These are phyloP conservation scores for Sporobolomyces pararoseus DNA, from an alignment of 768 basidiomycete genomes.

Conservation along the genomic window DNA sequence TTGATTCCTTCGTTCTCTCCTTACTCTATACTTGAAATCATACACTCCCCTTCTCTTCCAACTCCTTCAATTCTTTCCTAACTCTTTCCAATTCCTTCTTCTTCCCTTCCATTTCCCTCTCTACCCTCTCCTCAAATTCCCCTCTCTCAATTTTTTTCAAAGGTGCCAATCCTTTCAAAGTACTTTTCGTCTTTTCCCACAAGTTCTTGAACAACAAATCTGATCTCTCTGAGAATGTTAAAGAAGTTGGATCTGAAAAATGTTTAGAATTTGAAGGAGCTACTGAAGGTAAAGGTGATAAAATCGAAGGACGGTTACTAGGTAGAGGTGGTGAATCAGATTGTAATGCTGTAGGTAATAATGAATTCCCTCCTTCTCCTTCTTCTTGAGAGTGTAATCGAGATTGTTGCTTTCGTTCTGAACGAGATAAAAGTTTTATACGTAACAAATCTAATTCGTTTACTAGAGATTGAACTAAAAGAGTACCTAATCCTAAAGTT, in stretches of 20 bases:
- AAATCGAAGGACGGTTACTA: not conserved
- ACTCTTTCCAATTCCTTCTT: slow-evolving; percentile 24
- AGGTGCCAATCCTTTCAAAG: not conserved
- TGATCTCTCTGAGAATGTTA: slow-evolving; percentile 37
- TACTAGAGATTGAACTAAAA: slow-evolving; percentile 34
- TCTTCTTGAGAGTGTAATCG: no score
- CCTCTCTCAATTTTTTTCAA: slow-evolving; percentile 28
- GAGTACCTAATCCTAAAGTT: slow-evolving; percentile 39
- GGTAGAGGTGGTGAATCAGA: not conserved
- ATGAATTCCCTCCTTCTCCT: no score
- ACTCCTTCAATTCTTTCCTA: slow-evolving; percentile 14
- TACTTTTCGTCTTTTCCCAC: not conserved
- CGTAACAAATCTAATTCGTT: slow-evolving; percentile 40
- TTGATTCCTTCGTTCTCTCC: no score
- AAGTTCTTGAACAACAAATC: slow-evolving; percentile 12
- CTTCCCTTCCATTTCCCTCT: not conserved
- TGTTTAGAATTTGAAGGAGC: not conserved
- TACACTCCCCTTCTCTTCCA: slow-evolving; percentile 4
- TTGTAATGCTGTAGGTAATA: not conserved
- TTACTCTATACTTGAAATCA: no score
- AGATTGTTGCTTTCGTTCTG: not conserved
- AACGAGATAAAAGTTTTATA: slow-evolving; percentile 23
- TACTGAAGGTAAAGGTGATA: not conserved
- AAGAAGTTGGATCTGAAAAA: slow-evolving; percentile 23
- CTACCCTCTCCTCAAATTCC: slow-evolving; percentile 21